Conservation (phyloP, 371 early-diverging fungal genomes). For the Mortierella sp. region DNA sequence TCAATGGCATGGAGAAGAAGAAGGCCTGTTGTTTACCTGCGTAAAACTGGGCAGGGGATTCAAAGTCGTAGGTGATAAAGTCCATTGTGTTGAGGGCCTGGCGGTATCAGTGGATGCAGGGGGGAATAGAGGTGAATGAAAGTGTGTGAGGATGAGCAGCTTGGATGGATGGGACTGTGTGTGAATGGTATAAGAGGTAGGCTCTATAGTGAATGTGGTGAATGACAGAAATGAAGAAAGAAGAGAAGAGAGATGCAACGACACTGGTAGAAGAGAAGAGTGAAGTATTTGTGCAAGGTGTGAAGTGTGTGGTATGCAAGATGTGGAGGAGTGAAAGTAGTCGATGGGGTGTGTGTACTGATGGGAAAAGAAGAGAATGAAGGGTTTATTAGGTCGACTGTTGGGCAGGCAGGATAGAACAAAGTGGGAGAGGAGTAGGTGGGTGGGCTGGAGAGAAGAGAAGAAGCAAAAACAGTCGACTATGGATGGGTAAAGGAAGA, state of each 20-base stretch:
- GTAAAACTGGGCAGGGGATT: constrained; percentile 60
- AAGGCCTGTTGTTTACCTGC: constrained; percentile 59
- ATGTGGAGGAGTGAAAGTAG: no score
- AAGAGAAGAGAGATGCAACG: not conserved
- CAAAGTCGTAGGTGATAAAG: constrained; percentile 57
- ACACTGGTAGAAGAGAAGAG: not conserved
- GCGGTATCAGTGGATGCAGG: no score
- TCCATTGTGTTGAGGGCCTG: constrained; percentile 31
- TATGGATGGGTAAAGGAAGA: not conserved
- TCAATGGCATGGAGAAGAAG: no score
- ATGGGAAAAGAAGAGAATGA: no score
- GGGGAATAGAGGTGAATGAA: not conserved
- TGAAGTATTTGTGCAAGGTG: no score
- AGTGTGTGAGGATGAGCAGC: not conserved
- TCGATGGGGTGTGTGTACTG: no score
- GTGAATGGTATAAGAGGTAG: not conserved
- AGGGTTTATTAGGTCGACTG: no score
- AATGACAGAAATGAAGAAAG: not conserved
- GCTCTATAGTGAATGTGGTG: no score
- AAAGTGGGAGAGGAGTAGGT: no score
- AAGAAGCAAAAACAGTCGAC: not conserved
- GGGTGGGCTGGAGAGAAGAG: not conserved
- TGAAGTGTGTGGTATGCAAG: no score
- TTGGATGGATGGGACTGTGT: not conserved
- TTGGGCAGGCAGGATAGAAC: not conserved